These are phyloP conservation scores for Ochromonas danica DNA, from an alignment of 108 stramenopile species.

Conservation along the genomic window DNA sequence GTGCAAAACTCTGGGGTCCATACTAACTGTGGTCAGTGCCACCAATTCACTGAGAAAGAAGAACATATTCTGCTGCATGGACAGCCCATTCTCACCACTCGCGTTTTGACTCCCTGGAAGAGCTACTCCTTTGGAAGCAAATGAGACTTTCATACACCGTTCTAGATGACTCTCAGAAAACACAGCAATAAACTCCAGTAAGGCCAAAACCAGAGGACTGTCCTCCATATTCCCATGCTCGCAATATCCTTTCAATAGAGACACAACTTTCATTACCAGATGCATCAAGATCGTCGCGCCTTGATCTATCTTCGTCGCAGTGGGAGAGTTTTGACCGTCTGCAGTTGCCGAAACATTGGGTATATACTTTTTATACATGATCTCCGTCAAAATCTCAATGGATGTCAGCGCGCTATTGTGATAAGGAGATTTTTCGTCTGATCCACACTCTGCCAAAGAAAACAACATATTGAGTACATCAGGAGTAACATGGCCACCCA, in stretches of 20 bases:
- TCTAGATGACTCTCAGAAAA: conserved; percentile 27
- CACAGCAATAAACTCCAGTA: conserved; percentile 31
- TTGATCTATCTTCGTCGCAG: not conserved
- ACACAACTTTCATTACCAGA: not conserved
- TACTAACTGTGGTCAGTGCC: not conserved
- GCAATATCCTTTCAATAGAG: conserved; percentile 1
- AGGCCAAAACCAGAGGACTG: not conserved
- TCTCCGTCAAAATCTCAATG: conserved; percentile 22
- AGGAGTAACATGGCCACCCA: conserved; percentile 7
- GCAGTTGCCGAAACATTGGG: not conserved
- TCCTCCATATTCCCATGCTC: conserved; percentile 1
- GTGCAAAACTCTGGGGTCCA: not conserved
- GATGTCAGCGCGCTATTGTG: not conserved
- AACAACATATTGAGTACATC: conserved; percentile 30
- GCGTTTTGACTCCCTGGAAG: not conserved
- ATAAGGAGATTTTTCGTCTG: not conserved
- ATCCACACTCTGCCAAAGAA: not conserved
- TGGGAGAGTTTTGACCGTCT: not conserved
- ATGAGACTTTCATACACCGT: conserved; percentile 16
- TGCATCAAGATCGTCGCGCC: conserved; percentile 1
- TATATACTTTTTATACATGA: conserved; percentile 29
- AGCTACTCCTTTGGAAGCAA: not conserved
- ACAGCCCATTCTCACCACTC: not conserved
- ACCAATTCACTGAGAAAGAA: conserved; percentile 6
- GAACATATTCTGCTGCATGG: not conserved